Conservation (phyloP, 1,139 yeast species). For the Suhomyces yuchorum region DNA sequence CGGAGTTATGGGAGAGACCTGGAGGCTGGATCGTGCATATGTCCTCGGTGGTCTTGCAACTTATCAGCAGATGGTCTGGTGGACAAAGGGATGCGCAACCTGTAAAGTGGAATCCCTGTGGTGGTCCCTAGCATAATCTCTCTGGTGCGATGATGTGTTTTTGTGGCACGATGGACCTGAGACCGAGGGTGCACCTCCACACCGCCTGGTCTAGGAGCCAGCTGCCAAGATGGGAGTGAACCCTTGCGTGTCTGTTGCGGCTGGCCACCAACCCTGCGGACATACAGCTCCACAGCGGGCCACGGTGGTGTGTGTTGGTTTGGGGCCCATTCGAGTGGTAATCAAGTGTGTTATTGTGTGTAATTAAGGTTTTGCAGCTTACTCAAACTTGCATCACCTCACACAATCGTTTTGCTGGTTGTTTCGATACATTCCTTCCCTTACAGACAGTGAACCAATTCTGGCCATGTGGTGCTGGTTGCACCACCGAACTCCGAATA, state of each 20-base stretch:
- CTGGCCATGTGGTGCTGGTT: not conserved
- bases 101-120: not conserved
- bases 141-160: not conserved
- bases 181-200: not conserved
- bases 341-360: not conserved
- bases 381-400: not conserved
- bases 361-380: not conserved
- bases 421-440: not conserved
- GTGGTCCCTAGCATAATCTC: not conserved
- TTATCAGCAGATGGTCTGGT: not conserved
- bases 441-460: not conserved
- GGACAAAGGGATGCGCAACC: not conserved
- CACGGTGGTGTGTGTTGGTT: not conserved
- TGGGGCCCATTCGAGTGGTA: not conserved
- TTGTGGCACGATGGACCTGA: not conserved
- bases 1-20: not conserved
- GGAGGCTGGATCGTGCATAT: not conserved
- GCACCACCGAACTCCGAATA: not conserved
- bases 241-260: not conserved
- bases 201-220: too few species aligned
- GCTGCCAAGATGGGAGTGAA: not conserved
- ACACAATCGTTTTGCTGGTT: not conserved
- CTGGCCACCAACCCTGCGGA: not conserved
- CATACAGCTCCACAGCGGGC: not conserved
- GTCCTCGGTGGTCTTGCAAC: not conserved